phyloP scores from a whole-genome alignment of 495 filamentous ascomycete species.

The Penicillium coprophilum region DNA sequence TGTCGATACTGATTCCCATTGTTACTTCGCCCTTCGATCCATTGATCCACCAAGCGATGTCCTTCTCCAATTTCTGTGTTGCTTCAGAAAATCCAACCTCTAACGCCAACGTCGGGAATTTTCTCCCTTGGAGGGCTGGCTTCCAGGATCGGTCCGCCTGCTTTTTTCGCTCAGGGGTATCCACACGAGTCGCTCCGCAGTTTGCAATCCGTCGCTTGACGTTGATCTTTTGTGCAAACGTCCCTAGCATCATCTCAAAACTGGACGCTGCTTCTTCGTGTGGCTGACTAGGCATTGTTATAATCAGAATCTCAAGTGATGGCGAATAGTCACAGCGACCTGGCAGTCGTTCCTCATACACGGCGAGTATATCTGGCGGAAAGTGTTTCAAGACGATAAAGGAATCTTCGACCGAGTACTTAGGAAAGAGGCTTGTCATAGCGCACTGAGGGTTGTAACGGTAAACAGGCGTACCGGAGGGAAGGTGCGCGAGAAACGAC shows the following conservation, averaged over 20 bases:
- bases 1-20: constrained; percentile 10
- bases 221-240: neutral
- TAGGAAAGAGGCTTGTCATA: neutral
- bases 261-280: neutral
- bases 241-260: neutral
- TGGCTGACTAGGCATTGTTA: constrained; percentile 2
- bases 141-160: constrained; percentile 9
- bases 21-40: constrained; percentile 4
- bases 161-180: constrained; percentile 7
- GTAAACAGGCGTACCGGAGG: neutral
- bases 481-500: neutral
- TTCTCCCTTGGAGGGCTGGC: constrained; percentile 5
- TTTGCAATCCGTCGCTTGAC: neutral
- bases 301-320: constrained; percentile 7
- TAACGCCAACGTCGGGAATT: constrained; percentile 9
- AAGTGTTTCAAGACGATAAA: neutral
- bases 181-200: neutral
- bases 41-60: constrained; percentile 12
- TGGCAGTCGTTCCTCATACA: neutral
- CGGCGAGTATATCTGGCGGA: neutral
- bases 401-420: neutral
- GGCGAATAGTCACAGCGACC: constrained; percentile 9
- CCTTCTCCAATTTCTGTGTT: constrained; percentile 2
- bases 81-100: constrained; percentile 9
- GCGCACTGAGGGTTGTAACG: neutral